These are phyloP conservation scores for Posidonia oceanica DNA, from an alignment of 116 monocot species.

Conservation along the genomic window DNA sequence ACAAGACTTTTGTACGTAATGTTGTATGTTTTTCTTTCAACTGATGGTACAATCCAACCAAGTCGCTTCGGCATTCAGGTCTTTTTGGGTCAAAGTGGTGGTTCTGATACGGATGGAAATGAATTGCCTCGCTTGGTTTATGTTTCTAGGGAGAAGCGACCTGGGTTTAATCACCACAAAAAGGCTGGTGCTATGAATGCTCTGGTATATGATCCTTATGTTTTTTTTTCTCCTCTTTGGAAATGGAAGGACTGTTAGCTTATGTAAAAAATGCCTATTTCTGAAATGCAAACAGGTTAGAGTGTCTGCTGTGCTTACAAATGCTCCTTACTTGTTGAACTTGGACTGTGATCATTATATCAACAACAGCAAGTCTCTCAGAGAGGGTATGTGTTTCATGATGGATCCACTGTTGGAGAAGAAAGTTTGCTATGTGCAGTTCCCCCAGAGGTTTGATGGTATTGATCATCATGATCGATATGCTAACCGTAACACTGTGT, in stretches of 20 bases:
- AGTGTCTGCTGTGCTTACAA: slow-evolving; percentile 80
- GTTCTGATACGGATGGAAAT: slow-evolving; percentile 67
- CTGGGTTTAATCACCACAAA: slow-evolving; percentile 80
- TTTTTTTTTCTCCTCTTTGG: not conserved
- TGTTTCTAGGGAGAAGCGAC: slow-evolving; percentile 76
- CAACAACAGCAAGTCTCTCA: slow-evolving; percentile 90
- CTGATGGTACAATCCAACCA: not conserved
- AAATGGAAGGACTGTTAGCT: too few species aligned
- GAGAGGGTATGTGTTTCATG: slow-evolving; percentile 89
- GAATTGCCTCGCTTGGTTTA: slow-evolving; percentile 73
- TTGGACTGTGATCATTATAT: slow-evolving; percentile 96
- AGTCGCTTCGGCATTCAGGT: slow-evolving; percentile 24
- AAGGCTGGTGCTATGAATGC: slow-evolving; percentile 92
- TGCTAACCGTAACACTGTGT: slow-evolving; percentile 81
- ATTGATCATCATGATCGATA: slow-evolving; percentile 87
- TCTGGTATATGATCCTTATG: slow-evolving; percentile 24
- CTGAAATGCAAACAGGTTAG: slow-evolving; percentile 35
- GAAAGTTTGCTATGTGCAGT: slow-evolving; percentile 85
- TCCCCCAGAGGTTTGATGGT: slow-evolving; percentile 86
- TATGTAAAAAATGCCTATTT: too few species aligned
- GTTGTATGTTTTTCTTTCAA: not conserved
- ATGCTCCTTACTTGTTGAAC: slow-evolving; percentile 75
- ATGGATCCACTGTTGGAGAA: slow-evolving; percentile 81
- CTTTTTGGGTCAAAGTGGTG: slow-evolving; percentile 79
- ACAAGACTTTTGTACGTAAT: not conserved